Evolutionary conservation across 1,284 basidiomycete species (phyloP), one percentile per base, ranked within the genome.

Genomic region (Neonothopanus nambi): DNA sequence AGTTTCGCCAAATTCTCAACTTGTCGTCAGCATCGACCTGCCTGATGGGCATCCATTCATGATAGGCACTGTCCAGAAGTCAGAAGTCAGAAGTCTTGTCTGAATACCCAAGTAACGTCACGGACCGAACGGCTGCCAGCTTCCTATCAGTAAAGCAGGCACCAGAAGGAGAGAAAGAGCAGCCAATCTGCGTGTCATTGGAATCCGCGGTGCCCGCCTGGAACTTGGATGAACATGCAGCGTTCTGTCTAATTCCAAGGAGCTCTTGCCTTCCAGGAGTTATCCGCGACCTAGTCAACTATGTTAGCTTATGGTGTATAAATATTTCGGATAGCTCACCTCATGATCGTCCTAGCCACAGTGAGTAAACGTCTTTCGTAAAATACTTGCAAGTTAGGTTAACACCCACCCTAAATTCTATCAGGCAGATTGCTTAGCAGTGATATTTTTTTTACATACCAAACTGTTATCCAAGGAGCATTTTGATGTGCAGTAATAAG

Each of bases 21-120:
- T 81, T 75, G 62, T 87, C 84, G 49, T 78, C 77, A 2, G 77
- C 74, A 54, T 77, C 77, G 13, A 87, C 81, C 63, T 85, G 83
- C 7, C 83, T 75, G 55, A 87, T 83, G 13, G 85, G 85, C 72
- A 87, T 80, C 84, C 84, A 87, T 61, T 86, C 83, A 61, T 85
- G 83, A 64, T 86, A 88, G 0, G 84, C 84, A 26, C 54, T 56
- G 46, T 45, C 12, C 8, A 33, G 6, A 24, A 20, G 17, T 23
- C 76, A 17, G 5, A 21, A 20, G 39, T 12, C 15, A 15, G n/a
- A 12, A 20, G 11, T 23, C 23, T 11, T 42, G 15, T 5, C 15
- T 12, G n/a, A 35, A 9, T 21, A 48, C n/a, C 26, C 7, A 11
- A 23, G 24, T 11, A 24, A 30, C 15, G 1, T 18, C 18, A 40